A percentile compares a stretch with the other conserved stretches of the same genome.
phyloP scores from a whole-genome alignment of 768 basidiomycete genomes.

The Suillus discolor region DNA sequence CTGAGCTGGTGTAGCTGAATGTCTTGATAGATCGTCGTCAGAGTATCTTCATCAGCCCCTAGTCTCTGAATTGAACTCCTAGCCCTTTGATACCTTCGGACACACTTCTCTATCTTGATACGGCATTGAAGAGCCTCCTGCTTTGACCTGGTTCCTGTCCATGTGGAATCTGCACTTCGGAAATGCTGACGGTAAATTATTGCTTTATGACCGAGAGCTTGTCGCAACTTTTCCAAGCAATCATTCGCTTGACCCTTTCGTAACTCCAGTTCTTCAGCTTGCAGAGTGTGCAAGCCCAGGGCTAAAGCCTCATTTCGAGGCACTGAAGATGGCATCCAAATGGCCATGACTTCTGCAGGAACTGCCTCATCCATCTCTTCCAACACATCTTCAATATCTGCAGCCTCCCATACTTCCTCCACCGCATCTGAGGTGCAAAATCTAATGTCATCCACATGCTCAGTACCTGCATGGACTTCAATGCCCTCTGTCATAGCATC shows the following conservation, averaged over 20 bases:
- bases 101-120: slow-evolving; percentile 6
- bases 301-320: not conserved
- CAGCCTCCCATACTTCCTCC: not conserved
- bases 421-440: not conserved
- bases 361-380: not conserved
- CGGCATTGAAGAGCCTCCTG: not conserved
- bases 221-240: slow-evolving; percentile 3
- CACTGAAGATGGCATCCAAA: slow-evolving; percentile 12
- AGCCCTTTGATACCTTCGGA: slow-evolving; percentile 6
- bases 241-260: slow-evolving; percentile 8
- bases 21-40: not conserved
- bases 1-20: not conserved
- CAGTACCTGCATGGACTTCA: not conserved
- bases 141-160: slow-evolving; percentile 7
- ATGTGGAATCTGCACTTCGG: not conserved
- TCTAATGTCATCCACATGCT: not conserved
- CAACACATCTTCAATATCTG: not conserved
- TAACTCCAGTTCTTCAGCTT: slow-evolving; percentile 2
- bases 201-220: slow-evolving; percentile 5
- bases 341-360: slow-evolving; percentile 2
- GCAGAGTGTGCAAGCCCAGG: not conserved
- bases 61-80: not conserved
- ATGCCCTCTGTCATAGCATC: not conserved
- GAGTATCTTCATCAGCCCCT: not conserved
- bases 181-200: slow-evolving; percentile 8